Conservation (phyloP, 306 rosid genomes). For the Gillenia trifoliata region DNA sequence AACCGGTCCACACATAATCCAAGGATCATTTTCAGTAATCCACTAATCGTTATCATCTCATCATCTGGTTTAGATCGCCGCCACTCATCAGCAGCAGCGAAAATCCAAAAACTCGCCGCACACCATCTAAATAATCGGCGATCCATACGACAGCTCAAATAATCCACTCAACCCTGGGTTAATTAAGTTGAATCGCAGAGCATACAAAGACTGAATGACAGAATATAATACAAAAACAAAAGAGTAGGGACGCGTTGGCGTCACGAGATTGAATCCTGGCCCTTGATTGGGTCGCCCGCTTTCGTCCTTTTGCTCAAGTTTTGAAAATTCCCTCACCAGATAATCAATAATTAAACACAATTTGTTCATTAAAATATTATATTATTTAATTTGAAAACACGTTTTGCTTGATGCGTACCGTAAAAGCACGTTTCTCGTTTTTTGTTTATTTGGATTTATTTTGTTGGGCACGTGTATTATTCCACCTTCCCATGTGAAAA, state of each 20-base stretch:
- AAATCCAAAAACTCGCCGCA: conserved; percentile 7
- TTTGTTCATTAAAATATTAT: not conserved
- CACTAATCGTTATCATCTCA: not conserved
- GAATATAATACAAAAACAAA: not conserved
- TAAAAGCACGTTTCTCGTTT: conserved; percentile 15
- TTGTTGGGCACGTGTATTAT: conserved; percentile 32
- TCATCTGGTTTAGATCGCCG: conserved; percentile 6
- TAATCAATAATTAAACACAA: not conserved
- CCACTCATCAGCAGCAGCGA: not conserved
- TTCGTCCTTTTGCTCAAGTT: conserved; percentile 4
- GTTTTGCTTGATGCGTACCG: conserved; percentile 36
- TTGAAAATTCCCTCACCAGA: not conserved
- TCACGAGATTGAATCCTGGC: conserved; percentile 10
- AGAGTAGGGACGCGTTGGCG: conserved; percentile 12
- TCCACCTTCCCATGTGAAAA: conserved; percentile 38
- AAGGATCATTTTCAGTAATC: not conserved
- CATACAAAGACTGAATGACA: not conserved
- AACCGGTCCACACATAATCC: not conserved
- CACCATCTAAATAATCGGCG: conserved; percentile 18
- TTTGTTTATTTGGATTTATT: not conserved
- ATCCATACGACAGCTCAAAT: not conserved
- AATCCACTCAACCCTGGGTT: not conserved
- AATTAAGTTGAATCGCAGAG: not conserved
- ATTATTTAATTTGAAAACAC: conserved; percentile 24
- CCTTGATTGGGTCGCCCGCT: conserved; percentile 7